These are phyloP conservation scores for Chaetomium globosum DNA, from an alignment of 2,329 filamentous ascomycete species.

Conservation along the genomic window DNA sequence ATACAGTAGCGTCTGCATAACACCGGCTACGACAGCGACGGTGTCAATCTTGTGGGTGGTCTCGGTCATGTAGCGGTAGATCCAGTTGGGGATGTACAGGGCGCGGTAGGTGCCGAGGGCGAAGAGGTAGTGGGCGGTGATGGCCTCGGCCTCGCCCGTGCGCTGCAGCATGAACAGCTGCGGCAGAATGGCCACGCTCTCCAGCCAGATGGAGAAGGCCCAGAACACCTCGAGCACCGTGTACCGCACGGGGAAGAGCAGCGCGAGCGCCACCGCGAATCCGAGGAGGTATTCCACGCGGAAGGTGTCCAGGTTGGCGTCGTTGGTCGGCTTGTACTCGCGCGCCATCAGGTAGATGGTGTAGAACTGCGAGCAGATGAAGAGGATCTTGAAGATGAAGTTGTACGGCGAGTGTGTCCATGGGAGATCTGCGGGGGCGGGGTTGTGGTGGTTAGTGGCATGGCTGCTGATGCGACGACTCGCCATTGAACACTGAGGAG, in stretches of 20 bases:
- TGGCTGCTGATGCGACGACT: neutral
- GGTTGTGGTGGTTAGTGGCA: neutral
- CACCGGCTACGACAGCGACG: constrained; percentile 83
- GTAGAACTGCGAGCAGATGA: constrained; percentile 87
- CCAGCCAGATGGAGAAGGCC: constrained; percentile 98
- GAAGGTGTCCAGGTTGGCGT: constrained; percentile 96
- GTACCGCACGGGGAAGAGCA: constrained; percentile 86
- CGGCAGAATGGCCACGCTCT: constrained; percentile 92
- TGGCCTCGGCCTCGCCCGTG: constrained; percentile 98
- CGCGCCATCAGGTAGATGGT: constrained; percentile 98
- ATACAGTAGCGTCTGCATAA: constrained; percentile 93
- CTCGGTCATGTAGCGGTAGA: constrained; percentile 84
- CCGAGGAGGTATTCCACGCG: constrained; percentile 91
- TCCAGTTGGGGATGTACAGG: constrained; percentile 98
- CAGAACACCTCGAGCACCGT: constrained; percentile 83
- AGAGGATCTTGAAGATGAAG: constrained; percentile 92
- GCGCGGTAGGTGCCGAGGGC: constrained; percentile 89
- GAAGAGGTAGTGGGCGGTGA: constrained; percentile 96
- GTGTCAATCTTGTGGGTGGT: constrained; percentile 72
- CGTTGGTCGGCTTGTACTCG: constrained; percentile 95
- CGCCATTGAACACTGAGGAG: neutral
- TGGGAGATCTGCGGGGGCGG: constrained; percentile 69
- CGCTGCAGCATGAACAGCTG: constrained; percentile 98
- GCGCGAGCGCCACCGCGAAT: constrained; percentile 73
- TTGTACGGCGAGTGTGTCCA: constrained; percentile 86